phyloP scores from a whole-genome alignment of 2,329 filamentous ascomycete species.

The Hirsutella thompsonii region DNA sequence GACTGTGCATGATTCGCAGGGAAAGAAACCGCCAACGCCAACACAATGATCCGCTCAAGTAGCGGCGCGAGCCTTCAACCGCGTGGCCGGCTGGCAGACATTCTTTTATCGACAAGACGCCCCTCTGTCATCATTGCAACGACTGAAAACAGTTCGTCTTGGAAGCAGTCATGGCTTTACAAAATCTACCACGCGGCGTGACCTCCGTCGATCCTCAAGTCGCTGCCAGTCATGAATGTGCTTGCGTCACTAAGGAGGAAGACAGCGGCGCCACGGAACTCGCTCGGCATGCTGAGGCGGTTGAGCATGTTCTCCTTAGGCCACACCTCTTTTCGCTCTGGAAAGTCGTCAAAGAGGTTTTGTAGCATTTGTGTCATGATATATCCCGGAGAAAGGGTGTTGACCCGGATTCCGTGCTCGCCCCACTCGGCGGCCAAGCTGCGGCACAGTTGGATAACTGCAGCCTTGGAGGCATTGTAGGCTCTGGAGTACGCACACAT shows the following conservation, averaged over 20 bases:
- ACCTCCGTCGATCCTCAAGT: constrained; percentile 59
- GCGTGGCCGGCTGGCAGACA: not conserved
- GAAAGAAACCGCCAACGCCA: not conserved
- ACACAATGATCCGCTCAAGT: not conserved
- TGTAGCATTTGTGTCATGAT: constrained; percentile 77
- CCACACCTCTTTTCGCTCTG: constrained; percentile 57
- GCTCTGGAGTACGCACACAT: constrained; percentile 27
- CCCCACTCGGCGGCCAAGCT: constrained; percentile 67
- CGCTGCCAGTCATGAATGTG: constrained; percentile 62
- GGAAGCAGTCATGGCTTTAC: not conserved
- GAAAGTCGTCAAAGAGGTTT: constrained; percentile 62
- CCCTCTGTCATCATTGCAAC: not conserved
- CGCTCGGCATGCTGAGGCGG: constrained; percentile 50
- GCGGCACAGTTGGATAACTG: constrained; percentile 56
- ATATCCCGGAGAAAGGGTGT: constrained; percentile 70
- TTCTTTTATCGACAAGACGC: not conserved
- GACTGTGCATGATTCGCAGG: not conserved
- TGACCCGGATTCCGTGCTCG: constrained; percentile 59
- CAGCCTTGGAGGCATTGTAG: constrained; percentile 68
- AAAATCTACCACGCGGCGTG: constrained; percentile 42
- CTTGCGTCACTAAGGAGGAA: constrained; percentile 62
- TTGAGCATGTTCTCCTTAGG: constrained; percentile 76
- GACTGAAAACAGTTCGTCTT: not conserved
- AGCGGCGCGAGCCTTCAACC: not conserved
- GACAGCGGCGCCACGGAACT: constrained; percentile 60